Base-by-base conservation (phyloP, 2,329 filamentous ascomycete genomes). In the Atkinsonella hypoxylon region DNA sequence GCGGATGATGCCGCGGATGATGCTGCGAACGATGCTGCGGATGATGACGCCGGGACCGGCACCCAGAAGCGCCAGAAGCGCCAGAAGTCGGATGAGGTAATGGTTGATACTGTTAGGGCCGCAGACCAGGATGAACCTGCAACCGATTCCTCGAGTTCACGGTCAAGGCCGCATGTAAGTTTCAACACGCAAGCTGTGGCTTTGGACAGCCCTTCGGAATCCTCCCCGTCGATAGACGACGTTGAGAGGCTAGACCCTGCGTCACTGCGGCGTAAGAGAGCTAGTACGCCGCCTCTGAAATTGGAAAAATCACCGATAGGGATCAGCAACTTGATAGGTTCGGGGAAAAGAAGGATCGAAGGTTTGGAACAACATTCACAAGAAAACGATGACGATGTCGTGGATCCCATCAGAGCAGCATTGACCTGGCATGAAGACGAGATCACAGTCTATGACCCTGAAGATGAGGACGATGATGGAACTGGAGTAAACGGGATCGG, bases 381-480 rank as follows among this genome's bases (percentile, higher is more conserved):
- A n/a, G 60, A 58, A 31, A 54, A 54, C 15, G 64, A 69, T 9
- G 63, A 67, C 9, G 68, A 67, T 12, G 58, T 78, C 30, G 65
- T 71, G 48, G 78, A 81, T 50, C 76, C 77, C 0, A 60, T 81
- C 10, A 72, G 79, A 36, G 78, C 79, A 7, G 73, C 78, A 2
- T 67, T 83, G 48, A 84, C 81, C 1, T 85, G 81, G 81, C 79
- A 80, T 58, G 79, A 83, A 55, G 76, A 83, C 56, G 81, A 84
- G 60, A 84, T 85, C 53, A 84, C 81, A 1, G 71, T 83, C 30
- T 81, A 83, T 62, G 77, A 83, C 56, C 77, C 79, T 0, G 70
- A 79, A 40, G 81, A 84, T 59, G 73, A 77, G 54, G 81, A 85
- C 55, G 81, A 85, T 58, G 81, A 85, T 59, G 81, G 81, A 47